phyloP scores from a whole-genome alignment of 345 rosid species.

The Sonneratia caseolaris region DNA sequence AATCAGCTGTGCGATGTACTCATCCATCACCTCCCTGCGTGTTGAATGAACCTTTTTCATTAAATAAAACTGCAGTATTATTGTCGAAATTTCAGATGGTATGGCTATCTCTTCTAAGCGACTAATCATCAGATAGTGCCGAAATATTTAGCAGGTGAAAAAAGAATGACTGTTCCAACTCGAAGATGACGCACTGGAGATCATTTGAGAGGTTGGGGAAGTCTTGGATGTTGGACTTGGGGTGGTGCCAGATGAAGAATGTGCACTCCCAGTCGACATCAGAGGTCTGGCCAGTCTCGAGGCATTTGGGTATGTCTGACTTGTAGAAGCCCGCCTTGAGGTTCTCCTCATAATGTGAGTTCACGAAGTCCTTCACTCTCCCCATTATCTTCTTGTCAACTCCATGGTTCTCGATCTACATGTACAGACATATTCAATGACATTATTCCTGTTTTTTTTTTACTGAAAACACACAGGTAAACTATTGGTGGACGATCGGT shows the following conservation, averaged over 20 bases:
- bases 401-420: slow-evolving; percentile 82
- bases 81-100: not conserved
- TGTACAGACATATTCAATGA: not conserved
- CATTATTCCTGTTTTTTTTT: not conserved
- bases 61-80: not conserved
- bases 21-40: slow-evolving; percentile 55
- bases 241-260: slow-evolving; percentile 71
- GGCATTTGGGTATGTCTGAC: slow-evolving; percentile 51
- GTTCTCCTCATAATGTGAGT: slow-evolving; percentile 57
- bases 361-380: slow-evolving; percentile 63
- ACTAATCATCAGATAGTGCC: no score
- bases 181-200: slow-evolving; percentile 32
- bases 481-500: not conserved
- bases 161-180: not conserved
- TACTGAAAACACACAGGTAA: not conserved
- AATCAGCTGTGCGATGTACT: slow-evolving; percentile 51
- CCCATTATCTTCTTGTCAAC: slow-evolving; percentile 62
- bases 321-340: slow-evolving; percentile 52
- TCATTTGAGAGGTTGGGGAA: slow-evolving; percentile 48
- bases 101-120: no score
- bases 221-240: slow-evolving; percentile 47
- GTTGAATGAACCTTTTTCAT: not conserved
- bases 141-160: not conserved
- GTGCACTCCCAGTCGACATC: slow-evolving; percentile 75
- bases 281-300: slow-evolving; percentile 23